Evolutionary conservation across 2,329 filamentous ascomycete species (phyloP).

Genomic region (Trichoderma asperellum): DNA sequence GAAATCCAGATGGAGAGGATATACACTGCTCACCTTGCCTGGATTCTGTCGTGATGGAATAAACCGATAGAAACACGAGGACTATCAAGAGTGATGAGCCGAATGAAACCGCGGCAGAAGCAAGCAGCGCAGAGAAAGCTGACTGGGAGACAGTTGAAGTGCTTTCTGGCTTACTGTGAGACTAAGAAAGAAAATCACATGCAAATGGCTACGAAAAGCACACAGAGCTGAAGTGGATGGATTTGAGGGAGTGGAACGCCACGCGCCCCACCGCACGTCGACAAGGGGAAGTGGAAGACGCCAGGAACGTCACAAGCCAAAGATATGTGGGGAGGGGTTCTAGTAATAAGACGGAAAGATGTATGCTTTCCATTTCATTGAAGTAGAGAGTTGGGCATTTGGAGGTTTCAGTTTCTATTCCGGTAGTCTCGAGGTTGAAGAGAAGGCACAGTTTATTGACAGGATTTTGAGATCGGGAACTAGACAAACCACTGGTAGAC

Average conservation of each 20-base stretch:
- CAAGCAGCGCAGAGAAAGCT: neutral
- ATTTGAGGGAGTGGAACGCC: neutral
- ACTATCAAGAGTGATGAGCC: neutral
- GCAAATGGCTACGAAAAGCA: neutral
- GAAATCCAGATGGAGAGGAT: neutral
- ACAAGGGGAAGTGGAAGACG: too few relatives aligned
- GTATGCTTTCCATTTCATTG: too few relatives aligned
- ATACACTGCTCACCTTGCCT: neutral
- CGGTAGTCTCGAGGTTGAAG: too few relatives aligned
- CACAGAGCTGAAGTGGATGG: neutral
- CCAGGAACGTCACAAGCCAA: too few relatives aligned
- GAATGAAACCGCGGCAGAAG: neutral
- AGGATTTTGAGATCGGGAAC: too few relatives aligned
- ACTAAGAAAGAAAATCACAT: neutral
- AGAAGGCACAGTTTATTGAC: too few relatives aligned
- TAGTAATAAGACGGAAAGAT: too few relatives aligned
- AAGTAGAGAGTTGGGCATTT: too few relatives aligned
- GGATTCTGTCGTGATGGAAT: neutral
- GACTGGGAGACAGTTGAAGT: neutral
- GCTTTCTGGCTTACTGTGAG: neutral
- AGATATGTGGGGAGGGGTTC: too few relatives aligned
- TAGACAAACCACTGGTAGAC: too few relatives aligned
- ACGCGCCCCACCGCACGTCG: neutral
- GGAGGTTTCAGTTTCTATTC: too few relatives aligned
- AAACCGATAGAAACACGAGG: neutral